Conservation (phyloP, 2,329 filamentous ascomycete species). For the Teratosphaeria destructans region DNA sequence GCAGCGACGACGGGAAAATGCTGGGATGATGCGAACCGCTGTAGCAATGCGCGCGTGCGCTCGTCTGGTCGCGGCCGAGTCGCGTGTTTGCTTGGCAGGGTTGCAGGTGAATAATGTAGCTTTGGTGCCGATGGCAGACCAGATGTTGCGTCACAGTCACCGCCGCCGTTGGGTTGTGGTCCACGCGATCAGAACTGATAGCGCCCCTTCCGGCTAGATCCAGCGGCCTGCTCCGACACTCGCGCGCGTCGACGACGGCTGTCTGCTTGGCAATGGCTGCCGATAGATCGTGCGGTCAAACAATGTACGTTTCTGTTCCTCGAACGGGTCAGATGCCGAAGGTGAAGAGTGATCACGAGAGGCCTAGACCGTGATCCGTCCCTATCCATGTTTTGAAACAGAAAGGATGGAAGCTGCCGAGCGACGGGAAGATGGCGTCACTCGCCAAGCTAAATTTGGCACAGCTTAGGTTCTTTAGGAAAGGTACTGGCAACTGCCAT, state of each 20-base stretch:
- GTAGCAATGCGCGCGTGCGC: not conserved
- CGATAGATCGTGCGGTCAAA: not conserved
- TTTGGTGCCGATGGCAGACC: not conserved
- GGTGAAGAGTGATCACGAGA: not conserved
- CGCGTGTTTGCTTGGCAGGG: not conserved
- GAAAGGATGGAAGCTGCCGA: not conserved
- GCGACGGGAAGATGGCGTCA: not conserved
- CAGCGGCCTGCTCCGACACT: not conserved
- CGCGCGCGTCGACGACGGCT: not conserved
- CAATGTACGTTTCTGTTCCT: not conserved
- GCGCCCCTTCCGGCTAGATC: not conserved
- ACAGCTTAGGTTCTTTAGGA: not conserved
- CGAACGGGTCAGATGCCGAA: not conserved
- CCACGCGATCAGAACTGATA: not conserved
- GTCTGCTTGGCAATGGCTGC: not conserved
- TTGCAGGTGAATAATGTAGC: not conserved
- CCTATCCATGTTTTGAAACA: not conserved
- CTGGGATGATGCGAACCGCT: not conserved
- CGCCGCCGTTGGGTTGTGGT: not conserved
- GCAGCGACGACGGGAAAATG: not conserved
- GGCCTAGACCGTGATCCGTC: not conserved
- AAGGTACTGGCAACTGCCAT: not conserved
- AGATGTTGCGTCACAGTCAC: not conserved
- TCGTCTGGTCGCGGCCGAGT: not conserved
- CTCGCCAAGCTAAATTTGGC: not conserved